Percentiles rank a stretch among this genome's conserved stretches.
These are phyloP conservation scores for Mediolabrus comicus DNA, from an alignment of 108 stramenopile species.

Conservation along the genomic window DNA sequence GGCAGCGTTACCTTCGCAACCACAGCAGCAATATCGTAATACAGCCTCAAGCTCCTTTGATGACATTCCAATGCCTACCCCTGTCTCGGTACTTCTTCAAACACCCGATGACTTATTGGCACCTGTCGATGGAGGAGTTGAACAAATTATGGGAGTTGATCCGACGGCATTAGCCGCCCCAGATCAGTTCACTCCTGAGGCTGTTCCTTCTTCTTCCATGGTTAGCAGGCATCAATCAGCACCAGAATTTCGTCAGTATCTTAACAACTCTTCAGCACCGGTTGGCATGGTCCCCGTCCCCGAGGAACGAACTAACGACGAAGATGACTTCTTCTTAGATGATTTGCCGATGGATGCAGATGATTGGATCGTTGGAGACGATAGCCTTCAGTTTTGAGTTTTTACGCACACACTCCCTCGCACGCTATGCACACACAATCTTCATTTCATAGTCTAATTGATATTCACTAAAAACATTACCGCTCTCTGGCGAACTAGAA, in stretches of 20 bases:
- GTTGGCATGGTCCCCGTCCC: constrained; percentile 28
- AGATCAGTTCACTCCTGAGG: constrained; percentile 1
- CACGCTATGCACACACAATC: neutral
- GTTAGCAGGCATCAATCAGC: constrained; percentile 23
- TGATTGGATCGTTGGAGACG: constrained; percentile 45
- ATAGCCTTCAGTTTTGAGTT: neutral
- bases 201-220: neutral
- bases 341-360: constrained; percentile 32
- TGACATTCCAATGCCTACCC: constrained; percentile 53
- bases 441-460: neutral
- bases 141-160: constrained; percentile 3
- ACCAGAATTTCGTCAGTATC: constrained; percentile 10
- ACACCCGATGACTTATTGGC: constrained; percentile 42
- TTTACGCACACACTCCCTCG: neutral
- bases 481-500: constrained; percentile 2
- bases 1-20: neutral
- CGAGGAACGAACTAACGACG: constrained; percentile 4
- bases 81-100: constrained; percentile 41
- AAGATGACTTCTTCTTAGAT: constrained; percentile 23
- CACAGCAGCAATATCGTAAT: neutral
- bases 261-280: neutral
- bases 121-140: constrained; percentile 7
- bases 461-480: constrained; percentile 3
- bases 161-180: constrained; percentile 1
- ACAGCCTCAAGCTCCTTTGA: constrained; percentile 4